Evolutionary conservation across 768 basidiomycete species (phyloP), one percentile per base, ranked within the genome.

Genomic region (Epithele typhae): DNA sequence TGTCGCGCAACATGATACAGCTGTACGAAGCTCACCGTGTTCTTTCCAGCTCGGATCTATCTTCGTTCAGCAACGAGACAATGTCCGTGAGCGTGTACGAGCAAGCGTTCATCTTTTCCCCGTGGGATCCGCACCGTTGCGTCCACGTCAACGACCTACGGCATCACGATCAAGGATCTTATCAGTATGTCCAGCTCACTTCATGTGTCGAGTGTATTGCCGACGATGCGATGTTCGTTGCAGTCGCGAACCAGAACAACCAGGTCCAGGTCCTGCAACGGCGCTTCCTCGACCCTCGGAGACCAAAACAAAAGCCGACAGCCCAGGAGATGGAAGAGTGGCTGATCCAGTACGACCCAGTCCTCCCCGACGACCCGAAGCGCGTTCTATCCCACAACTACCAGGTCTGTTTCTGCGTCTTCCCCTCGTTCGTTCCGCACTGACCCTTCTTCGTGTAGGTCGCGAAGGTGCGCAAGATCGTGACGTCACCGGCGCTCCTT

Each of bases 121-220:
- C 68, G 78, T 46, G 82, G 72, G 3, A 72, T 95, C 25, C 81
- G 78, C 5, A 79, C 88, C 4, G 62, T 97, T 18, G 65, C 82
- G 0, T 74, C 83, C 7, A 95, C 95, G 0, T 76, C 75, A 15
- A 96, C 94, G 0, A 90, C 87, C 64, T 91, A 84, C 52, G 94
- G 95, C 0, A 90, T 97, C 51, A 79, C 90, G 0, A 76, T 77
- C 41, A 92, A 89, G 61, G 90, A 96, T 58, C 67, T 97, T 22
- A 82, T 98, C 40, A 77, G 94, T 93, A 50, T 17, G 80, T 71
- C 15, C 8, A 7, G 27, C 5, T 3, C 24, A 34, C 5, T 14
- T 45, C 30, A 12, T 33, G 22, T 21, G 14, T 30, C 39, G 3
- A 33, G 27, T n/a, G 42, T 41, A 23, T 32, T 24, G 37, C 22